Evolutionary conservation across 1,284 basidiomycete genomes (phyloP), one percentile per base, ranked within the genome.

Genomic region (Malassezia furfur): DNA sequence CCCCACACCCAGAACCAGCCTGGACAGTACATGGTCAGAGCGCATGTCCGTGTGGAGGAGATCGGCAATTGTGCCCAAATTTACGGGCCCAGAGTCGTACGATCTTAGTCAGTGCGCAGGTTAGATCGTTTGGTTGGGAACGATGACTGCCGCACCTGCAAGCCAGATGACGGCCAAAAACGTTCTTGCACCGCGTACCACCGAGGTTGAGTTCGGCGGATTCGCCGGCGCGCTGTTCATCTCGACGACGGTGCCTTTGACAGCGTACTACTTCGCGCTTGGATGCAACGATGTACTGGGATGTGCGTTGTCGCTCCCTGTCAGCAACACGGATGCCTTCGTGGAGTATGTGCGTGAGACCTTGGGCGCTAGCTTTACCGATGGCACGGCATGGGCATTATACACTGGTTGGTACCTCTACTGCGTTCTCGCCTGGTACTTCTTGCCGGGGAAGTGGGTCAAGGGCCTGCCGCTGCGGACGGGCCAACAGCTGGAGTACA

Each of bases 391-490:
- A 0, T 76, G 82, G 15, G 68, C 81, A 28, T 80, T 87, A 31
- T 98, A 96, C 78, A 76, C 86, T 50, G 87, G 76, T 0, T 98
- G 93, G 93, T 96, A 96, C 76, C 78, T 82, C 15, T 98, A 86
- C 77, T 85, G 83, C 61, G 82, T 96, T 39, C 75, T 83, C 2
- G 81, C 87, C 9, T 96, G 91, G 91, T 79, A 78, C 9, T 68
- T 91, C 34, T 78, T 98, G 7, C 94, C 94, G 0, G 91, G 89
- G 7, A 86, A 90, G 63, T 82, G 82, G 80, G 80, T 94, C 11
- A 80, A 88, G 59, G 94, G 94, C 12, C 83, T 80, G 8, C 78
- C 81, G 19, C 77, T 96, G 63, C 81, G 94, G 40, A 85, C 84
- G 38, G 93, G 93, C 0, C 84, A 81, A 65, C 84, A 86, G 73